A percentile compares a stretch with the other conserved stretches of the same genome.
These are phyloP conservation scores for Malus orientalis DNA, from an alignment of 306 rosid species.

Conservation along the genomic window DNA sequence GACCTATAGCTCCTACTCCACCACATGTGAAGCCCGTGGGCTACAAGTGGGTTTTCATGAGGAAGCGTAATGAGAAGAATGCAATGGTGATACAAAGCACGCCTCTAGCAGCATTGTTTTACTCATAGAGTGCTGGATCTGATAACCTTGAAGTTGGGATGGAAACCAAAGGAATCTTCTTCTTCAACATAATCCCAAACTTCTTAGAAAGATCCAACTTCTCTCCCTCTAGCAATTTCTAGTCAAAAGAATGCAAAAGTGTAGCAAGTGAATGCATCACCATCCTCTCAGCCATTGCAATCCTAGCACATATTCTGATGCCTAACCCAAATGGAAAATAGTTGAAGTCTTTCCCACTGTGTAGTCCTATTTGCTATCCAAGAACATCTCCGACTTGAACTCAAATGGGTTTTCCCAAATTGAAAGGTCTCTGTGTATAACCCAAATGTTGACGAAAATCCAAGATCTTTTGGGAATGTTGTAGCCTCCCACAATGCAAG, in stretches of 20 bases:
- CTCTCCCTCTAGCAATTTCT: constrained; percentile 34
- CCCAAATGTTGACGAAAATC: constrained; percentile 63
- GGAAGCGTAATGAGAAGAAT: too few species aligned
- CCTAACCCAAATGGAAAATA: constrained; percentile 78
- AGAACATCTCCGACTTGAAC: constrained; percentile 37
- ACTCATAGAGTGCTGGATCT: constrained; percentile 28
- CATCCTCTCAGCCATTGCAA: constrained; percentile 58
- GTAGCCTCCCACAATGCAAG: constrained; percentile 40
- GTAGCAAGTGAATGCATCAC: constrained; percentile 45
- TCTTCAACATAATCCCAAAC: constrained; percentile 53
- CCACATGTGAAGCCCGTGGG: too few species aligned
- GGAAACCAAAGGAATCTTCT: constrained; percentile 37
- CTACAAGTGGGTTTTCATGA: too few species aligned
- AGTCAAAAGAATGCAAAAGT: constrained; percentile 52
- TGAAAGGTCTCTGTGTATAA: constrained; percentile 63
- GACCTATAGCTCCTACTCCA: too few species aligned
- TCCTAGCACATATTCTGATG: constrained; percentile 65
- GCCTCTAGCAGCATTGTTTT: background rate
- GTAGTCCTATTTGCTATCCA: constrained; percentile 38
- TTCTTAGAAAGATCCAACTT: constrained; percentile 38
- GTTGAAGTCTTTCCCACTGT: constrained; percentile 45
- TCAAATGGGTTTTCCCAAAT: background rate
- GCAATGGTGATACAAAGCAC: too few species aligned
- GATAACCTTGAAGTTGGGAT: constrained; percentile 49
- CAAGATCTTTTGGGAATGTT: constrained; percentile 48